Percentiles rank a stretch among this genome's conserved stretches.
These are phyloP conservation scores for Trichoderma simmonsii DNA, from an alignment of 2,329 filamentous ascomycete genomes.

Conservation along the genomic window DNA sequence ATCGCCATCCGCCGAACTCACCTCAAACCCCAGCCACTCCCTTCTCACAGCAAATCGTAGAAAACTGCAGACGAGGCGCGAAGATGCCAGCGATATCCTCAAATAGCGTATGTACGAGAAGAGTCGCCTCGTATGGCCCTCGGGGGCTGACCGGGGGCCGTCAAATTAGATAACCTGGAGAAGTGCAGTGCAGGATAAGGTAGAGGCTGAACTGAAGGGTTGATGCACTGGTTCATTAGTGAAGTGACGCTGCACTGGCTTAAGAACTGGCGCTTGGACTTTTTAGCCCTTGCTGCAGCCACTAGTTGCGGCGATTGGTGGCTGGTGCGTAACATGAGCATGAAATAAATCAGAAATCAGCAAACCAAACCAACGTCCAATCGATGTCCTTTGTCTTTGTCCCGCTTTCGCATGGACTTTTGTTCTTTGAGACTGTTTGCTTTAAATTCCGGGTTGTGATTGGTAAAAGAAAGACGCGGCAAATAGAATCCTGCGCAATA, in stretches of 20 bases:
- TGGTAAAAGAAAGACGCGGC: not conserved
- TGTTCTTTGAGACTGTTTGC: not conserved
- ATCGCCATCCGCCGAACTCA: slow-evolving; percentile 1
- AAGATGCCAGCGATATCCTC: not conserved
- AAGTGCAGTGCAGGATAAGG: not conserved
- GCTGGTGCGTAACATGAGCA: not conserved
- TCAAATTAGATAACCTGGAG: not conserved
- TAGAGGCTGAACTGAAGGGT: not conserved
- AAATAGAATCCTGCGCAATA: not conserved
- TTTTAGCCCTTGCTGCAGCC: slow-evolving; percentile 3
- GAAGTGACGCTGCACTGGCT: not conserved
- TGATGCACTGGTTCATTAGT: not conserved
- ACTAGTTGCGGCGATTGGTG: not conserved
- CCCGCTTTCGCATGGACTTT: not conserved
- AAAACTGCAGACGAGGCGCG: not conserved
- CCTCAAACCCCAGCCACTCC: not conserved
- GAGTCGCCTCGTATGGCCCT: not conserved
- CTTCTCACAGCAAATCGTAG: not conserved
- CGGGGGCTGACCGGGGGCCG: not conserved
- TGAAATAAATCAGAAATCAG: not conserved
- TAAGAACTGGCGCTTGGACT: not conserved
- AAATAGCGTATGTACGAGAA: not conserved
- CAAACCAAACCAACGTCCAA: not conserved
- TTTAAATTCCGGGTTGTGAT: not conserved
- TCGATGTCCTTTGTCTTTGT: not conserved